Base-by-base conservation (phyloP, 2,329 filamentous ascomycete species). In the Aspergillus pseudonomiae region DNA sequence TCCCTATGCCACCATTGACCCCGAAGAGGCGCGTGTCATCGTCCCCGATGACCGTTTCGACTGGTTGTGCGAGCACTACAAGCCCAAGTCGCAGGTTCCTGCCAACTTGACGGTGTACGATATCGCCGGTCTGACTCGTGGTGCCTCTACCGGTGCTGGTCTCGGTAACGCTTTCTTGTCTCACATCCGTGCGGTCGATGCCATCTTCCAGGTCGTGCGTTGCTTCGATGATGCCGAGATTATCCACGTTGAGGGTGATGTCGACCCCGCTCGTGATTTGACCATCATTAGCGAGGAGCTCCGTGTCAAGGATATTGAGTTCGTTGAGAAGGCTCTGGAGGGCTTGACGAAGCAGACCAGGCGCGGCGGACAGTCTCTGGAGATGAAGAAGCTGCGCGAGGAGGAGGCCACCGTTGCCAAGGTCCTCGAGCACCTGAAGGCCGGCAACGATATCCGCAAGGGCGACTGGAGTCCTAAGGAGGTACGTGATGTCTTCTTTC, bases 181-280 rank as follows among this genome's bases (percentile, higher is more conserved):
- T 43, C 95, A 99, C 81, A 99, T 99, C 73, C 93, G 96, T 78
- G 95, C 95, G 60, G 94, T 97, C 80, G 94, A 97, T 84, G 94
- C 94, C 80, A 96, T 97, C 81, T 97, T 97, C 86, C 92, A 97
- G 81, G 94, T 97, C 52, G 94, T 97, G 43, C 90, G 94, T 74
- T 96, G 92, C 83, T 97, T 99, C 82, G 96, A 99, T 77, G 95
- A 99, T 85, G 95, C 94, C 64, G 95, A 99, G 83, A 99, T 99
- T 75, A 98, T 97, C 74, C 95, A 99, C 86, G 94, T 99, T 70
- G 96, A 99, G 85, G 96, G 95, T 78, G 95, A 99, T 74, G 96
- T 99, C 73, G 92, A 99, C 82, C 96, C 95, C 39, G 88, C 91
- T 65, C 90, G 95, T 77, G 95, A 99, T 85, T 82, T 99, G 71